Evolutionary conservation across 768 basidiomycete species (phyloP), one percentile per base, ranked within the genome.

Genomic region (Floccularia luteovirens): DNA sequence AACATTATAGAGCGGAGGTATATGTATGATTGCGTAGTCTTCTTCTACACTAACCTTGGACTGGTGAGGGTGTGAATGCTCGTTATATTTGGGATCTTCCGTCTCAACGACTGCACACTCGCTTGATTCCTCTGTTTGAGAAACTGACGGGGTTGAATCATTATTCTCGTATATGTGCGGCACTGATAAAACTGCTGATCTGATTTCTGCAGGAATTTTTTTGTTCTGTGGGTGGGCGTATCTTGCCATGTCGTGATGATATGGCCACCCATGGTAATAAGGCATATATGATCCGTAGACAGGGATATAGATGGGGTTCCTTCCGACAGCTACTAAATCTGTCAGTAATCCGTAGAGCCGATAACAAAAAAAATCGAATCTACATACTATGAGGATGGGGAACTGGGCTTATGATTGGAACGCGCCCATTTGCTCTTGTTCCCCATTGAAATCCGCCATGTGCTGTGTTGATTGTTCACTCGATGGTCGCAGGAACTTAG

Each of bases 71-170:
- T 69, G 64, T 11, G 54, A 43, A 46, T 66, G 66, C 46, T 69
- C 67, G 42, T 45, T 47, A 43, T 62, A 69, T 44, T 60, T 57
- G 25, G 66, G 67, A 52, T 67, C 64, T 39, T 66, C 63, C 42
- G 66, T 64, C 34, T 57, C 48, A 43, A 62, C 55, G 25, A 48
- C 31, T 33, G 49, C 32, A 7, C 16, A 43, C 24, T 67, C 65
- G 42, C 61, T 59, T 6, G 54, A 60, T 14, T 57, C 57, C 27
- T 49, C 39, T 19, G 57, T 47, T n/a, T 48, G 49, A 12, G 54
- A 50, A 20, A 41, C 21, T 50, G 52, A 24, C 45, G 31, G 34
- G 50, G 45, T n/a, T 43, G 33, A 23, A 46, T 48, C n/a, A 48
- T 34, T 7, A 49, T 34, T 17, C 48, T 50, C 32, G n/a, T 34